Evolutionary conservation across 2,329 filamentous ascomycete species (phyloP).

Genomic region (Aspergillus intermedius): DNA sequence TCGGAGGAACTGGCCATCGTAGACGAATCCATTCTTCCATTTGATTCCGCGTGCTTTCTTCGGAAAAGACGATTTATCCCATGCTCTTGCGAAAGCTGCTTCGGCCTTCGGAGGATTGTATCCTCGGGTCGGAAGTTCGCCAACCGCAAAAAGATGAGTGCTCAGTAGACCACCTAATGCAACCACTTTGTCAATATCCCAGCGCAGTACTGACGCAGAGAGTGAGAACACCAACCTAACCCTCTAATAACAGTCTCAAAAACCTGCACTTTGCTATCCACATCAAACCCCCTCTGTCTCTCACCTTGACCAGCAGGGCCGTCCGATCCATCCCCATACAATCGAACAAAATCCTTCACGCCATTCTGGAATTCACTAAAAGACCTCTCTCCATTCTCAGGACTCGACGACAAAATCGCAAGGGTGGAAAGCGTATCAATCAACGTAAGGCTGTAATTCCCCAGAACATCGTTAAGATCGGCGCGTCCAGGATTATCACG

Average conservation of each 20-base stretch:
- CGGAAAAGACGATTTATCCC: conserved; percentile 30
- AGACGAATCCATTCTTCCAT: conserved; percentile 73
- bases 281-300: conserved; percentile 75
- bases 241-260: conserved; percentile 97
- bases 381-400: conserved; percentile 53
- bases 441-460: conserved; percentile 92
- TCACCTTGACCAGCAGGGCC: conserved; percentile 63
- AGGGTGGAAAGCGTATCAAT: conserved; percentile 94
- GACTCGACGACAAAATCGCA: conserved; percentile 73
- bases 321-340: conserved; percentile 78
- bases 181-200: not conserved
- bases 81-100: conserved; percentile 33
- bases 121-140: conserved; percentile 77
- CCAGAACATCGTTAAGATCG: conserved; percentile 88
- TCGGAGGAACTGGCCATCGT: conserved; percentile 84
- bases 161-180: conserved; percentile 70
- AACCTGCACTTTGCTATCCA: conserved; percentile 97
- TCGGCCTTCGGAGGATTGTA: conserved; percentile 53
- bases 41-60: conserved; percentile 42
- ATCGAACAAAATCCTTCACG: conserved; percentile 64
- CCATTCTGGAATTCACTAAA: conserved; percentile 73
- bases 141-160: conserved; percentile 86
- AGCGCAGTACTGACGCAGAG: not conserved
- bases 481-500: conserved; percentile 69
- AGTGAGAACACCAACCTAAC: conserved; percentile 29